A percentile compares a stretch with the other conserved stretches of the same genome.
phyloP scores from a whole-genome alignment of 306 rosid genomes.

The Dalbergia oliveri region DNA sequence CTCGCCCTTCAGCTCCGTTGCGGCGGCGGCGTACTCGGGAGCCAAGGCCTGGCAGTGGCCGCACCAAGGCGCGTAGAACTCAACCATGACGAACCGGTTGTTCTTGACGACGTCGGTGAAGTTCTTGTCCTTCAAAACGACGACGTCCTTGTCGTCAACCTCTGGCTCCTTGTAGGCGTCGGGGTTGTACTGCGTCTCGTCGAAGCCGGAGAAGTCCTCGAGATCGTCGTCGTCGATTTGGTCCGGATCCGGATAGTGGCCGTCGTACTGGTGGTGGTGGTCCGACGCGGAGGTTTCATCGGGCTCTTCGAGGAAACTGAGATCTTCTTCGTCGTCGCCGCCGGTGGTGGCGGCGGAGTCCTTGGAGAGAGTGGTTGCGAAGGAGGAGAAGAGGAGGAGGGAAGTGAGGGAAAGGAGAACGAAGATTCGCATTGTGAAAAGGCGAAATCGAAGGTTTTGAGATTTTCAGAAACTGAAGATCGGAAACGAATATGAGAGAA shows the following conservation, averaged over 20 bases:
- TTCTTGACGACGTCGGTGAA: constrained; percentile 71
- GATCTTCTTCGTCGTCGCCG: constrained; percentile 76
- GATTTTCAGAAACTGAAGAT: background rate
- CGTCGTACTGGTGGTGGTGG: constrained; percentile 40
- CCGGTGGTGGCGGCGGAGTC: constrained; percentile 43
- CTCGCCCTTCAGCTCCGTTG: constrained; percentile 81
- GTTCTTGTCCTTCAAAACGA: constrained; percentile 82
- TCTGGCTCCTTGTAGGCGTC: constrained; percentile 63
- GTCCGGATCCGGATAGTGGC: constrained; percentile 24
- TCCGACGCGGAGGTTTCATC: constrained; percentile 42
- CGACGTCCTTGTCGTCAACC: constrained; percentile 90
- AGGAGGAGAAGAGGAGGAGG: constrained; percentile 75
- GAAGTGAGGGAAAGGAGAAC: constrained; percentile 60
- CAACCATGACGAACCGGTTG: constrained; percentile 82
- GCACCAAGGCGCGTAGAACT: constrained; percentile 99
- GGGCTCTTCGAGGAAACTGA: constrained; percentile 86
- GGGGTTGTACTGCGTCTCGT: constrained; percentile 46
- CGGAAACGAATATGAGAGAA: background rate
- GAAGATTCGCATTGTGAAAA: constrained; percentile 63
- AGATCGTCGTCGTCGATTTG: constrained; percentile 53
- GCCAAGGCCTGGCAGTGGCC: constrained; percentile 97
- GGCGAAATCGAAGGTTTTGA: background rate
- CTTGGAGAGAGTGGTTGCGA: constrained; percentile 55
- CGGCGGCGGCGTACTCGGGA: constrained; percentile 92
- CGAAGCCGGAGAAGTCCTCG: constrained; percentile 71